Percentiles rank a stretch among this genome's conserved stretches.
Evolutionary conservation across 1,284 basidiomycete genomes (phyloP).

Genomic region (Ustilago sp.): DNA sequence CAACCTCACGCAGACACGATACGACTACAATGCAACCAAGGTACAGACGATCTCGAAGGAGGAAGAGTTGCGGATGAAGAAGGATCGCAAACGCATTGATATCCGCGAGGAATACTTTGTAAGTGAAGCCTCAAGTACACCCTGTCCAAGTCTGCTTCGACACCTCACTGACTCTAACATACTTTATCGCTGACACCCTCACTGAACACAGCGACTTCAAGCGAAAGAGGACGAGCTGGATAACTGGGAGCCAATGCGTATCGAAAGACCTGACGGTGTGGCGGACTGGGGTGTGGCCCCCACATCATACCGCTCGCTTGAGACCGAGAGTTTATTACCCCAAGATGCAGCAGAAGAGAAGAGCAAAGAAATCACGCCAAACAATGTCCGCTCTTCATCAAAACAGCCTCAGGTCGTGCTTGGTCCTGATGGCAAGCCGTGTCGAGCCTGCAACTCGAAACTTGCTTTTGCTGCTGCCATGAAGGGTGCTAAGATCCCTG

Average conservation of each 20-base stretch:
- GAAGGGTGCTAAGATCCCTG: constrained; percentile 35
- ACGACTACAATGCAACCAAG: constrained; percentile 86
- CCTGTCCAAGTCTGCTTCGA: not conserved
- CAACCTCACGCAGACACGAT: constrained; percentile 87
- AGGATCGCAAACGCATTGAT: constrained; percentile 86
- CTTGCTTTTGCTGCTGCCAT: constrained; percentile 64
- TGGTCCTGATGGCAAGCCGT: constrained; percentile 68
- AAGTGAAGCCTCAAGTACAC: constrained; percentile 18
- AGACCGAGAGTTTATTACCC: constrained; percentile 70
- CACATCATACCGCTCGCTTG: constrained; percentile 25
- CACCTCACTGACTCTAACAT: constrained; percentile 1
- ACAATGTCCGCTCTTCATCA: constrained; percentile 18
- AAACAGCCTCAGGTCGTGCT: constrained; percentile 52
- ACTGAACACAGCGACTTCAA: constrained; percentile 32
- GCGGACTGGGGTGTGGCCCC: constrained; percentile 89
- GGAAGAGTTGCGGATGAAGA: constrained; percentile 83
- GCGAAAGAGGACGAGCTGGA: constrained; percentile 79
- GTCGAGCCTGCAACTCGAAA: constrained; percentile 66
- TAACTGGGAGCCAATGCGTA: constrained; percentile 88
- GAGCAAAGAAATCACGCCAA: constrained; percentile 25
- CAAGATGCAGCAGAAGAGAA: constrained; percentile 24
- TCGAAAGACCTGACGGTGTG: constrained; percentile 82
- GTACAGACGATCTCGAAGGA: constrained; percentile 82
- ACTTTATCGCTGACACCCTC: not conserved
- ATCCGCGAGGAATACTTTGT: constrained; percentile 92